Evolutionary conservation across 495 filamentous ascomycete genomes (phyloP).

Genomic region (Penicillium waksmanii): DNA sequence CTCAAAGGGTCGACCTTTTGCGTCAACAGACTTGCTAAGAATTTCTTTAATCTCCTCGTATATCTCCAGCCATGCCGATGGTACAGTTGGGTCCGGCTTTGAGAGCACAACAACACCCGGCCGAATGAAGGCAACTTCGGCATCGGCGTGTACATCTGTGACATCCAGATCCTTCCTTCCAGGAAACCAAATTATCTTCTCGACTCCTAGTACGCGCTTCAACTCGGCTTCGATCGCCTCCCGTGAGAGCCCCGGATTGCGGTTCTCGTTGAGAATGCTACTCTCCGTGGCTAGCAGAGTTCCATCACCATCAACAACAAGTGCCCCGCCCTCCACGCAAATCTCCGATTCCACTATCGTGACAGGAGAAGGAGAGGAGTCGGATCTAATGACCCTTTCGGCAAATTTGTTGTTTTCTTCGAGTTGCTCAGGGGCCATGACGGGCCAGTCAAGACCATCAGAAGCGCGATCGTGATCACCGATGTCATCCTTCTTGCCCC

Average conservation of each 20-base stretch:
- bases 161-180: constrained; percentile 29
- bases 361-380: constrained; percentile 19
- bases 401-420: constrained; percentile 30
- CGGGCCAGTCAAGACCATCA: constrained; percentile 24
- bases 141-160: constrained; percentile 33
- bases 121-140: constrained; percentile 30
- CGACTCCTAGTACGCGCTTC: constrained; percentile 28
- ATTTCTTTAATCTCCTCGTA: constrained; percentile 25
- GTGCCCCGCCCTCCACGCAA: constrained; percentile 29
- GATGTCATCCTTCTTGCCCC: constrained; percentile 28
- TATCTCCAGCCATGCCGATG: constrained; percentile 27
- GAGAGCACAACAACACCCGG: constrained; percentile 30
- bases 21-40: constrained; percentile 25
- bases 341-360: constrained; percentile 22
- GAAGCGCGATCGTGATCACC: constrained; percentile 18
- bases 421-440: constrained; percentile 20
- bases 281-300: constrained; percentile 35
- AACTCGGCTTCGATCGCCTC: constrained; percentile 29
- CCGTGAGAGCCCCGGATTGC: constrained; percentile 28
- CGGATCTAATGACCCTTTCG: constrained; percentile 25
- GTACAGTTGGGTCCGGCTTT: constrained; percentile 16
- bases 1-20: constrained; percentile 28
- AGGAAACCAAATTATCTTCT: constrained; percentile 36
- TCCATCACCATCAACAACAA: constrained; percentile 34
- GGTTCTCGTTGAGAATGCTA: constrained; percentile 30